phyloP scores from a whole-genome alignment of 169 alveolate genomes.

The Plasmodium gaboni region DNA sequence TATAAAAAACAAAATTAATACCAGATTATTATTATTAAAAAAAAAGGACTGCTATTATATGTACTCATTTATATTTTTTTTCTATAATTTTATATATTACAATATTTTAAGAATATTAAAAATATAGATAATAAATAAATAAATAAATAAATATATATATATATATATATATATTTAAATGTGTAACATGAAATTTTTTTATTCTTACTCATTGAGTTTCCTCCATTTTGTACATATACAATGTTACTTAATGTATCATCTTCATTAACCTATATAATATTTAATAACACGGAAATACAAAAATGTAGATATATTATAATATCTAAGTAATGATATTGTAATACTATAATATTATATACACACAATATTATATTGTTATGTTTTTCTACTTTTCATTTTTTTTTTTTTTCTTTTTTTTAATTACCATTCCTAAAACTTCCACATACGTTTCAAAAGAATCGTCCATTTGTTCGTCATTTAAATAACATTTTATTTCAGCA shows the following conservation, averaged over 20 bases:
- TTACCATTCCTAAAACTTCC: conserved; percentile 76
- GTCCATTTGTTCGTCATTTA: conserved; percentile 44
- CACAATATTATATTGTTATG: neutral
- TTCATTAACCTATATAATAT: conserved; percentile 43
- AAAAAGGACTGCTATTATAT: neutral
- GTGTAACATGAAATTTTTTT: conserved; percentile 2
- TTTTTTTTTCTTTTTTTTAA: neutral
- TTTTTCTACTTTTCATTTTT: neutral
- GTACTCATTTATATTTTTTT: neutral
- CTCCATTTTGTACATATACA: conserved; percentile 69
- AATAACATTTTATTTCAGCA: conserved; percentile 61
- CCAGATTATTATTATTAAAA: neutral
- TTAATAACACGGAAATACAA: neutral
- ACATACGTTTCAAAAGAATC: conserved; percentile 54
- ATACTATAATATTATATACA: neutral
- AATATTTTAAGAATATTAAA: too few relatives aligned
- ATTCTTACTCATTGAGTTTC: conserved; percentile 43
- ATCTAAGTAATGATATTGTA: too few relatives aligned
- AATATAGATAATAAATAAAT: neutral
- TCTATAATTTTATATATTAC: neutral
- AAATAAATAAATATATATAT: neutral
- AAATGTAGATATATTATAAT: neutral
- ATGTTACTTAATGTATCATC: conserved; percentile 68
- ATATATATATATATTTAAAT: neutral
- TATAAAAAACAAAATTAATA: neutral